Conservation (phyloP, 495 filamentous ascomycete species). For the Aspergillus kassunensis region DNA sequence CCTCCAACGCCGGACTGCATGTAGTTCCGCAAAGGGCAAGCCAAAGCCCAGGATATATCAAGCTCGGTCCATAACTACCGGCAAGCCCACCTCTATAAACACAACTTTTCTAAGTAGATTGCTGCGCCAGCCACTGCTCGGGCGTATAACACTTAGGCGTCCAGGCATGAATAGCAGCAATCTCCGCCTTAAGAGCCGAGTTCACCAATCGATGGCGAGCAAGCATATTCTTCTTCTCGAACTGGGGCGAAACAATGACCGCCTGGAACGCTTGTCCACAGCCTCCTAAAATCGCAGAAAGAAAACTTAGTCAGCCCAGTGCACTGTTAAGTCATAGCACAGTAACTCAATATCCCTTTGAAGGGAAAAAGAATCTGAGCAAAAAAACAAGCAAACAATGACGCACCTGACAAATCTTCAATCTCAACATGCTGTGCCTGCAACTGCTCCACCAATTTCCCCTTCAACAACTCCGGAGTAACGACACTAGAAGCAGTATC, state of each 20-base stretch:
- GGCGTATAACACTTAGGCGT: conserved; percentile 94
- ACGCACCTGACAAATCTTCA: conserved; percentile 83
- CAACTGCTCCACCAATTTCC: conserved; percentile 66
- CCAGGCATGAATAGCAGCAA: conserved; percentile 97
- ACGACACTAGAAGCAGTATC: conserved; percentile 55
- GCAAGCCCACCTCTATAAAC: not conserved
- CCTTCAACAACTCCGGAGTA: conserved; percentile 63
- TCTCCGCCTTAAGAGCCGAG: conserved; percentile 81
- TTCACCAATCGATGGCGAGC: conserved; percentile 90
- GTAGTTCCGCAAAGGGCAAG: conserved; percentile 13
- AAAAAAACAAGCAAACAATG: not conserved
- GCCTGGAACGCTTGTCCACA: conserved; percentile 95
- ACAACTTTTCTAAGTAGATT: conserved; percentile 18
- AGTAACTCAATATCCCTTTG: too few relatives aligned
- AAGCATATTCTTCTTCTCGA: conserved; percentile 81
- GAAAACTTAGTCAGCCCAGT: not conserved
- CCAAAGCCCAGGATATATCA: conserved; percentile 16
- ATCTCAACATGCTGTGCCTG: conserved; percentile 85
- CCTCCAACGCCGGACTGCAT: conserved; percentile 18
- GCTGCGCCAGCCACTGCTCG: conserved; percentile 82
- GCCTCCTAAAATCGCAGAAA: conserved; percentile 60
- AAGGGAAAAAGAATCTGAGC: too few relatives aligned
- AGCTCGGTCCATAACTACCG: not conserved
- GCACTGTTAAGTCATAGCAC: too few relatives aligned
- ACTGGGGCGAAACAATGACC: conserved; percentile 83